Conservation (phyloP, 306 rosid genomes). For the Canavalia ensiformis region DNA sequence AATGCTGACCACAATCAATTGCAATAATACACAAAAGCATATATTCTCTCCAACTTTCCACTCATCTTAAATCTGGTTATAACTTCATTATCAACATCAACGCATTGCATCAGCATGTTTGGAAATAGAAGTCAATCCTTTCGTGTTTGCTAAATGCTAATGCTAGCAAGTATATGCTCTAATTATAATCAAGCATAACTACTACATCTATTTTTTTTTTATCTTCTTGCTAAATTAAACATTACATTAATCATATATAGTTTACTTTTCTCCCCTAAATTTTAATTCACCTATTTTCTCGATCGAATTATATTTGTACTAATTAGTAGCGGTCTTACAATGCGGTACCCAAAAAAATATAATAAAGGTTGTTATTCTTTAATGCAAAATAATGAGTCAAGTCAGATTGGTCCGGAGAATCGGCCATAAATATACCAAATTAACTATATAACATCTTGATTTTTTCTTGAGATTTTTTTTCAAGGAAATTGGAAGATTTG, state of each 20-base stretch:
- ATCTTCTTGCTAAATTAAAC: background rate
- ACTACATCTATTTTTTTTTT: background rate
- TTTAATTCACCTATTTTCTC: background rate
- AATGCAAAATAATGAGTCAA: constrained; percentile 44
- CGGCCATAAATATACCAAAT: background rate
- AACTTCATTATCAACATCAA: constrained; percentile 15
- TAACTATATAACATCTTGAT: background rate
- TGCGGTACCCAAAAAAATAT: background rate
- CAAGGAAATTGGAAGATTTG: constrained; percentile 18
- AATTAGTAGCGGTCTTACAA: constrained; percentile 4
- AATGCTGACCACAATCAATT: constrained; percentile 25
- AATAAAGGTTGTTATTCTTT: background rate
- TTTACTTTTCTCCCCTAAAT: background rate
- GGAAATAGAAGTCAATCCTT: background rate
- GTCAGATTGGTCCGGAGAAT: constrained; percentile 45
- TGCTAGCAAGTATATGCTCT: constrained; percentile 35
- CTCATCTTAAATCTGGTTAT: constrained; percentile 12
- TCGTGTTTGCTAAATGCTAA: background rate
- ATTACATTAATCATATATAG: background rate
- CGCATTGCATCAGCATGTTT: constrained; percentile 21
- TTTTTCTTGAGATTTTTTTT: background rate
- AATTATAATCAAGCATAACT: background rate
- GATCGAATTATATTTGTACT: background rate
- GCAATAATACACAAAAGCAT: constrained; percentile 45
- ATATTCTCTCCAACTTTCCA: constrained; percentile 48